Evolutionary conservation across 78 protist species (phyloP).

Genomic region (Isochrysis galbana): DNA sequence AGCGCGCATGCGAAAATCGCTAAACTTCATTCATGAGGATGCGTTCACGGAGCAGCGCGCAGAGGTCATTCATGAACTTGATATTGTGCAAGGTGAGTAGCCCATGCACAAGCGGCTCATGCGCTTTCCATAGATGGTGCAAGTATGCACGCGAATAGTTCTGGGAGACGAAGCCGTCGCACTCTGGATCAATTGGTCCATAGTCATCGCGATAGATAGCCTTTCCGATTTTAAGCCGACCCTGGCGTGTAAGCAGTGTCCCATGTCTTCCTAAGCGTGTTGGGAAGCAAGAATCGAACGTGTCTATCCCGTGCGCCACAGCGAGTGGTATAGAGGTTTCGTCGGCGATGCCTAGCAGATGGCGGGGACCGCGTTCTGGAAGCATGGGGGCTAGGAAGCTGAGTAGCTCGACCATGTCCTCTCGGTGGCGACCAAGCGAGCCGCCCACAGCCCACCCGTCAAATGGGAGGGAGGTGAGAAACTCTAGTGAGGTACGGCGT

Average conservation of each 20-base stretch:
- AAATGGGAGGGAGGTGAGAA: constrained; percentile 20
- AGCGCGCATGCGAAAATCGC: neutral
- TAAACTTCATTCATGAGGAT: constrained; percentile 35
- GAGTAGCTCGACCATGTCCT: constrained; percentile 29
- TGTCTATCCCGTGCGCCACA: constrained; percentile 24
- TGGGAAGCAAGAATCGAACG: constrained; percentile 53
- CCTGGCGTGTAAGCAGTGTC: neutral
- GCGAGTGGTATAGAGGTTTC: neutral
- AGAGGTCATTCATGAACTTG: constrained; percentile 24
- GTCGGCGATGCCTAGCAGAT: constrained; percentile 40
- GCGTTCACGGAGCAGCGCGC: neutral
- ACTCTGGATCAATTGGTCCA: neutral
- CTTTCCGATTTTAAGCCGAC: neutral
- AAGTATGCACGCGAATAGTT: neutral
- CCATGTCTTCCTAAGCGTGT: constrained; percentile 35
- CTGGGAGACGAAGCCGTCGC: neutral
- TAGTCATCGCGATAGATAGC: neutral
- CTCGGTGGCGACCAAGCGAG: constrained; percentile 10
- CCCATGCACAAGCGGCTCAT: constrained; percentile 14
- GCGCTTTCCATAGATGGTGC: constrained; percentile 13
- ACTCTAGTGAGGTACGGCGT: neutral
- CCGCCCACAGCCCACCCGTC: constrained; percentile 42
- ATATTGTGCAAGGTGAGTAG: constrained; percentile 49
- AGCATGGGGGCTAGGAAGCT: neutral
- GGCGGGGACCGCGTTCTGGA: neutral